phyloP scores from a whole-genome alignment of 805 yeast genomes.

The Tetrapisispora arboricola region DNA sequence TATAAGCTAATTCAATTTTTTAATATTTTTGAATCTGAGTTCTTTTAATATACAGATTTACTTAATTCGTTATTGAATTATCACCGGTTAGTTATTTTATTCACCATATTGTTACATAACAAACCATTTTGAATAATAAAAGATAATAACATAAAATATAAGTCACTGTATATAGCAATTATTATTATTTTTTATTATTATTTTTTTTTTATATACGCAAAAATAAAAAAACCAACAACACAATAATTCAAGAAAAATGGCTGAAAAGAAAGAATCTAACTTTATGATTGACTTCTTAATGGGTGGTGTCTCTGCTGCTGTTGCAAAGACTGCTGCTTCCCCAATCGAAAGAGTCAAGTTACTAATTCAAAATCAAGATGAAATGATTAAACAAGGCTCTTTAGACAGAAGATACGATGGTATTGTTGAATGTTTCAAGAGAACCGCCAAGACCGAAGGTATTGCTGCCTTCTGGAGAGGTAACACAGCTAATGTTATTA shows the following conservation, averaged over 20 bases:
- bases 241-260: slow-evolving; percentile 8
- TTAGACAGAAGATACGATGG: slow-evolving; percentile 77
- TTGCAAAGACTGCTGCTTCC: slow-evolving; percentile 95
- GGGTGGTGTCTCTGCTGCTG: slow-evolving; percentile 93
- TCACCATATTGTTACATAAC: too few relatives aligned
- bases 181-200: not conserved
- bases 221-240: not conserved
- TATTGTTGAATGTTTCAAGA: slow-evolving; percentile 85
- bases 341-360: slow-evolving; percentile 96
- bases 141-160: too few relatives aligned
- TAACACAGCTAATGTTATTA: slow-evolving; percentile 96
- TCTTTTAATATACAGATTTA: too few relatives aligned
- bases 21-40: too few relatives aligned
- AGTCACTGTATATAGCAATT: not conserved
- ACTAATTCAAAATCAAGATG: slow-evolving; percentile 95
- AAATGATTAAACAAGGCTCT: slow-evolving; percentile 97
- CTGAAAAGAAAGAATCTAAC: slow-evolving; percentile 30
- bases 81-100: too few relatives aligned
- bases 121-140: too few relatives aligned
- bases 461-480: slow-evolving; percentile 95
- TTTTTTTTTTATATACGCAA: not conserved
- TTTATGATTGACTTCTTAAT: slow-evolving; percentile 66
- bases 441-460: slow-evolving; percentile 94
- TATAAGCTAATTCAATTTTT: not conserved
- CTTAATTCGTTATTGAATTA: too few relatives aligned